phyloP scores from a whole-genome alignment of 2,329 filamentous ascomycete species.

The Teratosphaeria viscida region DNA sequence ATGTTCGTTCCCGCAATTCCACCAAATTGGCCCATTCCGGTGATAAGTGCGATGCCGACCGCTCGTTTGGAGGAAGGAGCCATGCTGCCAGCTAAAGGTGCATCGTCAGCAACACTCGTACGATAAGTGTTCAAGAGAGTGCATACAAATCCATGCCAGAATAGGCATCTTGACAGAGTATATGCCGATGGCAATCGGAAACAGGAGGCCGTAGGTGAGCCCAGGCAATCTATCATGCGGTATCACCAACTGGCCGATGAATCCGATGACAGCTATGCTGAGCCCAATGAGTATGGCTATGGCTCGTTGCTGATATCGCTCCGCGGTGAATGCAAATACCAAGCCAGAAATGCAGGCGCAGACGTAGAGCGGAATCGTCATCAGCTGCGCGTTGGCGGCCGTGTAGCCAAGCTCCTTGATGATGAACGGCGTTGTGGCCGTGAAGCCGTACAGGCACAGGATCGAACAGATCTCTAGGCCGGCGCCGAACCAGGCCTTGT shows the following conservation, averaged over 20 bases:
- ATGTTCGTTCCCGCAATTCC: slow-evolving; percentile 60
- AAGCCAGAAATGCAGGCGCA: slow-evolving; percentile 14
- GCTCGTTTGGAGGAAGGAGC: slow-evolving; percentile 43
- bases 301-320: slow-evolving; percentile 6
- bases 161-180: slow-evolving; percentile 40
- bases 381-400: slow-evolving; percentile 31
- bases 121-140: not conserved
- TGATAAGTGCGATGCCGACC: slow-evolving; percentile 39
- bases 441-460: slow-evolving; percentile 52
- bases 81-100: slow-evolving; percentile 37
- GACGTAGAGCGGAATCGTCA: slow-evolving; percentile 37
- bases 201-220: slow-evolving; percentile 43
- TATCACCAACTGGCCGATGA: slow-evolving; percentile 37
- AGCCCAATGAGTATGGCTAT: slow-evolving; percentile 10
- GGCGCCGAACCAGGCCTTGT: slow-evolving; percentile 30
- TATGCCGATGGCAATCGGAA: slow-evolving; percentile 43
- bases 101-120: not conserved
- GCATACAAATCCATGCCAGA: slow-evolving; percentile 36
- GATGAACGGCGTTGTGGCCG: slow-evolving; percentile 48
- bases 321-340: slow-evolving; percentile 10
- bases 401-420: slow-evolving; percentile 36
- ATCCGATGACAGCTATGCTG: slow-evolving; percentile 8
- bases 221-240: slow-evolving; percentile 28
- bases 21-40: slow-evolving; percentile 39
- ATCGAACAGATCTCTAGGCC: not conserved